These are phyloP conservation scores for Hypoxylon lienhwacheense DNA, from an alignment of 495 filamentous ascomycete species.

Conservation along the genomic window DNA sequence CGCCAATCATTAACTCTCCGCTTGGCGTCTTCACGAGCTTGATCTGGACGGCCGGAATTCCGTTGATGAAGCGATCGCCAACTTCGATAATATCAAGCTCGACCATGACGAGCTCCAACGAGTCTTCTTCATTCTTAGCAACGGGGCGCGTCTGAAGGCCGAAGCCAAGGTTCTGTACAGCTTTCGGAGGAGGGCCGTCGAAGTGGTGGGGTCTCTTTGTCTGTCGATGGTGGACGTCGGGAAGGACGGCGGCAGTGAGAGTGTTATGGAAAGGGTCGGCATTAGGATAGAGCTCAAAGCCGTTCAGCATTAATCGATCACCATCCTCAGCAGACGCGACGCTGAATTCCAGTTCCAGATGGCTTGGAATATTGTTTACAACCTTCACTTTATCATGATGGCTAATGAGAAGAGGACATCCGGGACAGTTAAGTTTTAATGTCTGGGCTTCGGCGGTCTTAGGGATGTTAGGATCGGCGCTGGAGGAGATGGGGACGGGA, in stretches of 20 bases:
- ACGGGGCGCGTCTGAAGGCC: constrained; percentile 35
- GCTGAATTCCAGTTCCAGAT: constrained; percentile 46
- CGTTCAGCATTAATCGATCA: constrained; percentile 49
- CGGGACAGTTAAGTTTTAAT: constrained; percentile 48
- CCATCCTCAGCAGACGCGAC: constrained; percentile 37
- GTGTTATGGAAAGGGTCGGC: constrained; percentile 34
- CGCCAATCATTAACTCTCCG: constrained; percentile 49
- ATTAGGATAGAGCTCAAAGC: constrained; percentile 48
- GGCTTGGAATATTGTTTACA: constrained; percentile 39
- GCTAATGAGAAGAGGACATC: constrained; percentile 42
- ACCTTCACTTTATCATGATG: constrained; percentile 28
- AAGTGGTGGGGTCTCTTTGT: constrained; percentile 22
- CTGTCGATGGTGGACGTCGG: constrained; percentile 20
- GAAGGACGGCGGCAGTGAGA: constrained; percentile 35
- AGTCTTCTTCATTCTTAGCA: constrained; percentile 36
- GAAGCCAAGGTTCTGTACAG: constrained; percentile 44
- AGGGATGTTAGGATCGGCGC: constrained; percentile 13
- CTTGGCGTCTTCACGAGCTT: constrained; percentile 47
- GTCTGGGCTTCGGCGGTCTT: constrained; percentile 19
- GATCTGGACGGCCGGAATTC: constrained; percentile 50
- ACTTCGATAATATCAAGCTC: constrained; percentile 56
- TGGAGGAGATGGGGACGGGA: constrained; percentile 32
- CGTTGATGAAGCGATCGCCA: constrained; percentile 46
- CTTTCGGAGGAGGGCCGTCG: constrained; percentile 16
- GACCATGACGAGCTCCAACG: constrained; percentile 47